A percentile compares a stretch with the other conserved stretches of the same genome.
phyloP scores from a whole-genome alignment of 2,329 filamentous ascomycete species.

The Alternaria gaisen region DNA sequence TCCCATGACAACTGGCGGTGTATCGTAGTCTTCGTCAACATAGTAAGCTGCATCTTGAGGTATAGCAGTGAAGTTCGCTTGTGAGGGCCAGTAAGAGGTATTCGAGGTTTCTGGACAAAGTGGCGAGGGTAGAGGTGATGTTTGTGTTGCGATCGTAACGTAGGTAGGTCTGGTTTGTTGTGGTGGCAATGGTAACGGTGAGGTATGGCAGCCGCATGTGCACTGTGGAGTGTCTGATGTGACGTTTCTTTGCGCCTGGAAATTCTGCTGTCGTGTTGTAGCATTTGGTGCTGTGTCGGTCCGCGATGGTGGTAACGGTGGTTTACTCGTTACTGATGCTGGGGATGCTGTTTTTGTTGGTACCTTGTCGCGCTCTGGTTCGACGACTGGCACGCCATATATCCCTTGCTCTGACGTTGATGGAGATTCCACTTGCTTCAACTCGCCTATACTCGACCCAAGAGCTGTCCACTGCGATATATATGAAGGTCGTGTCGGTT shows the following conservation, averaged over 20 bases:
- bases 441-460: neutral
- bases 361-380: neutral
- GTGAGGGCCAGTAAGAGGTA: slow-evolving; percentile 9
- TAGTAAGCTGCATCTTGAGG: slow-evolving; percentile 15
- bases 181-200: neutral
- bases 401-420: neutral
- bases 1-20: slow-evolving; percentile 42
- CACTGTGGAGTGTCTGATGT: slow-evolving; percentile 12
- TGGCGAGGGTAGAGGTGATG: slow-evolving; percentile 22
- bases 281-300: too few species aligned
- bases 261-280: neutral
- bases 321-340: neutral
- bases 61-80: slow-evolving; percentile 21
- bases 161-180: slow-evolving; percentile 19
- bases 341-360: neutral
- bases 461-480: slow-evolving; percentile 8
- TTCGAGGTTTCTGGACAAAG: slow-evolving; percentile 20
- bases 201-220: slow-evolving; percentile 25
- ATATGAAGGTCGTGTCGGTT: slow-evolving; percentile 17
- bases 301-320: neutral
- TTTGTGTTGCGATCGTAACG: slow-evolving; percentile 36
- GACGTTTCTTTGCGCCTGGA: neutral
- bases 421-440: neutral
- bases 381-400: neutral
- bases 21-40: slow-evolving; percentile 14